phyloP scores from a whole-genome alignment of 192 early-diverging fungal species.

The Backusella westeae region DNA sequence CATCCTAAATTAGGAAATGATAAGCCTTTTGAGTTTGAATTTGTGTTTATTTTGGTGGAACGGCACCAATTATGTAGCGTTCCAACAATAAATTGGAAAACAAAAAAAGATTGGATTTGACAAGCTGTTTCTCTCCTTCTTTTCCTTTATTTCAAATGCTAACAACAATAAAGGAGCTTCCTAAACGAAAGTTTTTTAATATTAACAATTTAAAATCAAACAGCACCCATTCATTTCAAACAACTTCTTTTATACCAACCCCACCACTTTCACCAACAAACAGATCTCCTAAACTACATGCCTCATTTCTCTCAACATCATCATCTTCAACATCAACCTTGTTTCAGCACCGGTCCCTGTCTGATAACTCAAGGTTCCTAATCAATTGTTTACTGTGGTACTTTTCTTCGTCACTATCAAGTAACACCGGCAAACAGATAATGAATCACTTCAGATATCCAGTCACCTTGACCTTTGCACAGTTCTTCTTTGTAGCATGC shows the following conservation, averaged over 20 bases:
- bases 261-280: neutral
- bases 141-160: neutral
- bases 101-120: neutral
- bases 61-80: neutral
- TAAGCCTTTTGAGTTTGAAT: neutral
- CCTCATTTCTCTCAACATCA: neutral
- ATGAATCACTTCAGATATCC: constrained; percentile 76
- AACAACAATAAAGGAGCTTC: neutral
- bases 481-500: constrained; percentile 75
- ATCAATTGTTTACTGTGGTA: constrained; percentile 79
- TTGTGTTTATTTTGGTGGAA: neutral
- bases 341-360: neutral
- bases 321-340: neutral
- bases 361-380: constrained; percentile 44
- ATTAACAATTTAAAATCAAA: neutral
- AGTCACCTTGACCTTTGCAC: constrained; percentile 78
- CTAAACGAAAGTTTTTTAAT: neutral
- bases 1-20: neutral
- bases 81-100: neutral
- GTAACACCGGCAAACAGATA: constrained; percentile 80
- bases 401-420: constrained; percentile 75
- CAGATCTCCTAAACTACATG: neutral
- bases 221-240: neutral
- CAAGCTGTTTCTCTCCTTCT: neutral
- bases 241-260: neutral